Conservation (phyloP, 108 stramenopile genomes). For the Conticribra guillardii region DNA sequence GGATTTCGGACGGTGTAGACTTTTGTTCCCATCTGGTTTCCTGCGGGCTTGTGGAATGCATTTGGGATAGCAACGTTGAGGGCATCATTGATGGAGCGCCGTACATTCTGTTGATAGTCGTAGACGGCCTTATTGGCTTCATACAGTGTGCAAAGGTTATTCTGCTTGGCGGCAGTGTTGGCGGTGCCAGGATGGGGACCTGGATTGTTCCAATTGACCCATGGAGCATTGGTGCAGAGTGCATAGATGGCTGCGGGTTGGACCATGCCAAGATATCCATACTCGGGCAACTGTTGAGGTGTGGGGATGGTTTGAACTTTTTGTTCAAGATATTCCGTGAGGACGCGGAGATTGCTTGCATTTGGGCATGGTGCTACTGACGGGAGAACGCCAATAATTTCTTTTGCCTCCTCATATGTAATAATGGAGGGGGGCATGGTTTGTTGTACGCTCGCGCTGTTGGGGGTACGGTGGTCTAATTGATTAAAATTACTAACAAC, state of each 20-base stretch:
- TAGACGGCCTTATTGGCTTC: slow-evolving; percentile 17
- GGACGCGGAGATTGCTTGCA: slow-evolving; percentile 5
- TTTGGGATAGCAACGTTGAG: slow-evolving; percentile 10
- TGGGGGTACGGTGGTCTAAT: not conserved
- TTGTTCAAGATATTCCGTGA: not conserved
- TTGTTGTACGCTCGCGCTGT: not conserved
- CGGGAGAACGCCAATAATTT: slow-evolving; percentile 11
- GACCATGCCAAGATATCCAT: slow-evolving; percentile 3
- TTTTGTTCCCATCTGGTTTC: slow-evolving; percentile 8
- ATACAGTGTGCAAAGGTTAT: not conserved
- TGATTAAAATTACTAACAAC: slow-evolving; percentile 7
- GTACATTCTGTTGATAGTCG: slow-evolving; percentile 9
- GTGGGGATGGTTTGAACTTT: slow-evolving; percentile 3
- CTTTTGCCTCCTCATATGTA: slow-evolving; percentile 7
- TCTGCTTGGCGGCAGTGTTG: slow-evolving; percentile 1
- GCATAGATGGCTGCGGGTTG: slow-evolving; percentile 5
- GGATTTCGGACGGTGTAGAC: slow-evolving; percentile 1
- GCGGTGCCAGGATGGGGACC: slow-evolving; percentile 2
- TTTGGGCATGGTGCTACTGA: slow-evolving; percentile 4
- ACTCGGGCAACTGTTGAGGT: not conserved
- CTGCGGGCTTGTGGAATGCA: slow-evolving; percentile 10
- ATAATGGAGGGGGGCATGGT: slow-evolving; percentile 16
- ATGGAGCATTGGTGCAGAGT: slow-evolving; percentile 2
- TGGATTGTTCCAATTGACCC: slow-evolving; percentile 11
- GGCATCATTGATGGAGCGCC: slow-evolving; percentile 6